Evolutionary conservation across 345 rosid genomes (phyloP), one percentile per base, ranked within the genome.

Genomic region (Pelargonium nanum): DNA sequence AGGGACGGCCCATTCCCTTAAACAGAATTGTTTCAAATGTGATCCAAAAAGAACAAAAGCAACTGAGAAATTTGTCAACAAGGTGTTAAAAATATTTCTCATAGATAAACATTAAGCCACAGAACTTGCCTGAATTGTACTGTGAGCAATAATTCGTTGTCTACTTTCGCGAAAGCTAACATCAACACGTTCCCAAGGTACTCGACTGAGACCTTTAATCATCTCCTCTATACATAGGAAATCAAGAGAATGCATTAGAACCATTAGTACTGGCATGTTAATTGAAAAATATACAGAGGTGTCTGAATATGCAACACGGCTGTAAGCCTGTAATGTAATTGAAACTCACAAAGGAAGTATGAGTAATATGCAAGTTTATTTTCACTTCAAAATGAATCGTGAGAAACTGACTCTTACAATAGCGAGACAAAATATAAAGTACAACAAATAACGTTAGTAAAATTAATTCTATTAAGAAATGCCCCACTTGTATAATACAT

Each of bases 161-260:
- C 57, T 81, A 72, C 98, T 91, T 67, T 79, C 81, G 67, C 75
- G 86, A 77, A 91, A 91, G 80, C 95, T 91, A 57, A 91, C 98
- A 73, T 91, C 91, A 24, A 91, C 79, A 54, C 96, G 81, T 70
- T 91, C 96, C 98, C 98, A 88, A 10, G 83, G 72, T 63, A 91
- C 80, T 69, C 86, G 95, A 45, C 75, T 69, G 7, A 91, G 88
- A 63, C 95, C 98, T 65, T 69, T 80, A 53, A 91, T 79, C 95
- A 91, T 88, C 78, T 80, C 82, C 83, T 91, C 96, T 88, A 64
- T 72, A 77, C 19, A 64, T 21, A 65, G 53, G 59, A 65, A 26
- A 51, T 4, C 30, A 21, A 19, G 22, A 44, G 54, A 67, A 16
- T 26, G 5, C 22, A 76, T 15, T 21, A 20, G 32, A 60, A 22